A percentile compares a stretch with the other conserved stretches of the same genome.
Evolutionary conservation across 1,139 yeast species (phyloP).

Genomic region (Scheffersomyces lignicola): DNA sequence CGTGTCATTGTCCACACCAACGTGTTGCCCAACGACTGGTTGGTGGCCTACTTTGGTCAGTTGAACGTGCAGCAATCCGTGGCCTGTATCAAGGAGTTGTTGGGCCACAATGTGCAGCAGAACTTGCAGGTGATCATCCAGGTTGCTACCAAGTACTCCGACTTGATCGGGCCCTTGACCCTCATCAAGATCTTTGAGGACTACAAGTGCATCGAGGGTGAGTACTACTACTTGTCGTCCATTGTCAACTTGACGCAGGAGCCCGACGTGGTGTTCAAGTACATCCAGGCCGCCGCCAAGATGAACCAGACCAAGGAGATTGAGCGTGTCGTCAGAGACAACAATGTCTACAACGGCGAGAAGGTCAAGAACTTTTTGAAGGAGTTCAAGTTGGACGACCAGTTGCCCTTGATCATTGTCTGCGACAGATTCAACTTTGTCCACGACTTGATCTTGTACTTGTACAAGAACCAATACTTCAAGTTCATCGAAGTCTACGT

Average conservation of each 20-base stretch:
- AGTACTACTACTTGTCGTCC: conserved; percentile 89
- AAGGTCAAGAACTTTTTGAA: conserved; percentile 95
- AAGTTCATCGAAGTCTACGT: conserved; percentile 97
- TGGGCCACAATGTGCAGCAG: conserved; percentile 77
- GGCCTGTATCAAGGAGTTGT: conserved; percentile 83
- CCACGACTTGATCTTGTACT: conserved; percentile 88
- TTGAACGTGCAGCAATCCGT: conserved; percentile 92
- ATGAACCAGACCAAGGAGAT: conserved; percentile 91
- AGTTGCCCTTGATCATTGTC: conserved; percentile 92
- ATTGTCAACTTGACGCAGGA: conserved; percentile 93
- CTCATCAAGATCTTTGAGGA: conserved; percentile 92
- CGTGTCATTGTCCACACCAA: conserved; percentile 90
- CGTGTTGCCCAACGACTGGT: conserved; percentile 89
- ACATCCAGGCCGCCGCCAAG: conserved; percentile 90
- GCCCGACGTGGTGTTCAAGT: conserved; percentile 92
- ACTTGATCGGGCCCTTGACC: conserved; percentile 82
- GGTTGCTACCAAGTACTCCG: conserved; percentile 95
- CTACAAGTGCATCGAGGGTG: conserved; percentile 87
- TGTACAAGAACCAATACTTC: conserved; percentile 93
- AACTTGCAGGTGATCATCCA: conserved; percentile 93
- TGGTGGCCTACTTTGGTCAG: conserved; percentile 88
- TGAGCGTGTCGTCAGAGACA: conserved; percentile 93
- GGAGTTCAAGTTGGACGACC: conserved; percentile 92
- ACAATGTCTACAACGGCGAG: conserved; percentile 93
- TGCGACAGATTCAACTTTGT: conserved; percentile 92